Evolutionary conservation across 495 filamentous ascomycete genomes (phyloP), one percentile per base, ranked within the genome.

Genomic region (Hypoxylon fragiforme): DNA sequence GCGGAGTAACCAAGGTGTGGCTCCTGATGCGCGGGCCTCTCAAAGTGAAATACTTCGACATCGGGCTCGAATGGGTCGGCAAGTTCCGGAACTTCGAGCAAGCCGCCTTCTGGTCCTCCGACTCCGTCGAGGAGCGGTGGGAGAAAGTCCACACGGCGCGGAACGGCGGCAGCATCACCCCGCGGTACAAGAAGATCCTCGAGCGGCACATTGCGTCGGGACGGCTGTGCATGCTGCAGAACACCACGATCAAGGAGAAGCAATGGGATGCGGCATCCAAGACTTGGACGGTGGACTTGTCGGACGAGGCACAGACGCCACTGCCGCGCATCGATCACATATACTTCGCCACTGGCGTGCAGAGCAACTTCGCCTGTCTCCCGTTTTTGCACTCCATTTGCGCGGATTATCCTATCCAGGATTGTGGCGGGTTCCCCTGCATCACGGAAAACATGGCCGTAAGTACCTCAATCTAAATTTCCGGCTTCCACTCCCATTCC

Each of bases 81-180:
- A 87, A 87, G 54, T 86, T 81, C 60, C 78, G 79, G n/a, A 86
- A 85, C 64, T 76, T 73, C 62, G 76, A 83, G 50, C 81, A 84
- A 51, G 77, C 84, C 19, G 72, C 73, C 2, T 87, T 86, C 59
- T 86, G 82, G 81, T 78, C 77, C 6, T 77, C 80, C 13, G 80
- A 83, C 36, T 77, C 74, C 4, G 74, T 82, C 37, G 77, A 83
- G 54, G 82, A 85, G 61, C 77, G 82, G 16, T 70, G 81, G 7
- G 73, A 80, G 36, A 82, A 81, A 71, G 70, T 85, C 38, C 60
- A 53, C 67, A 63, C 67, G 2, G 84, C 84, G 31, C 78, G 83
- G 18, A 79, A 81, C 45, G 85, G 85, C 0, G 83, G 84, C 20
- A 83, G 79, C 59, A 79, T 86, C 59, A 85, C 79, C 4, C 81